Percentiles rank a stretch among this genome's conserved stretches.
Evolutionary conservation across 1,139 yeast genomes (phyloP).

Genomic region (Diutina catenulata): DNA sequence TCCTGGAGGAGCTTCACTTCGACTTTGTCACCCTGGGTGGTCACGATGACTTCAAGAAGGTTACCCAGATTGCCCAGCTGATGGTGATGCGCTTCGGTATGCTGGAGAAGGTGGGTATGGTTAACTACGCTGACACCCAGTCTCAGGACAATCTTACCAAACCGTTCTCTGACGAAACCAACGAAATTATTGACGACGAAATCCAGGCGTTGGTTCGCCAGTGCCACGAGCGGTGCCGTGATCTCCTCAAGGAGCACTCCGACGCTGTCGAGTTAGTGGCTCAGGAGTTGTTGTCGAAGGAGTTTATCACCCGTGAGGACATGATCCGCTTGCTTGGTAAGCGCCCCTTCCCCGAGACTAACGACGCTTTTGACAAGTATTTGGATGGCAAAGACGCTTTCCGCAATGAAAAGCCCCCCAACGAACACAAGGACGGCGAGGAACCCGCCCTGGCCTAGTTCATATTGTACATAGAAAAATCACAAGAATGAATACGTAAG

Average conservation of each 20-base stretch:
- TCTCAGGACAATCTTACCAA: conserved; percentile 64
- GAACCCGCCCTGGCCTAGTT: no score
- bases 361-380: conserved; percentile 91
- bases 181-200: conserved; percentile 68
- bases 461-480: no score
- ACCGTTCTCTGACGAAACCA: conserved; percentile 87
- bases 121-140: conserved; percentile 46
- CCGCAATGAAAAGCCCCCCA: conserved; percentile 17
- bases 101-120: conserved; percentile 76
- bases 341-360: conserved; percentile 81
- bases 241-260: conserved; percentile 56
- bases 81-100: conserved; percentile 92
- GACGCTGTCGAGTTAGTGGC: conserved; percentile 79
- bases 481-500: no score
- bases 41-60: conserved; percentile 90
- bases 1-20: conserved; percentile 87
- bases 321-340: conserved; percentile 81
- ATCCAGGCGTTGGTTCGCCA: conserved; percentile 71
- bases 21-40: conserved; percentile 91
- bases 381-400: conserved; percentile 32
- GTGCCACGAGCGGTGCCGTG: conserved; percentile 61
- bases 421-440: conserved; percentile 17
- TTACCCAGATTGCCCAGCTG: conserved; percentile 85
- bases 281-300: conserved; percentile 69
- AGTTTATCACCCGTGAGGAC: conserved; percentile 81